phyloP scores from a whole-genome alignment of 768 basidiomycete species.

The Phaeotremella fagi region DNA sequence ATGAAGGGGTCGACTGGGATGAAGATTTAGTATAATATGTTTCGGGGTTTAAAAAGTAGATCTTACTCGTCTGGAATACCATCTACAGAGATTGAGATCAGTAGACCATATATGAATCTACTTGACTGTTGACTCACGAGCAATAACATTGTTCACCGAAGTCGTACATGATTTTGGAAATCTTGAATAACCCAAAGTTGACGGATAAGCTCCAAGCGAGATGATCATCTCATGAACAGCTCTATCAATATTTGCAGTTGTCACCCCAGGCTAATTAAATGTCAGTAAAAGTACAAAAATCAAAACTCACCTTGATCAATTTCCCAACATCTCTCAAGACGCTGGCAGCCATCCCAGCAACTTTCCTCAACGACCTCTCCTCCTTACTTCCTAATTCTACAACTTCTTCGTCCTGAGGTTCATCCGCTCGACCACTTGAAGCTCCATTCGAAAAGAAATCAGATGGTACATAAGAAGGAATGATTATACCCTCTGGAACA shows the following conservation, averaged over 20 bases:
- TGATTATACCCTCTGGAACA: slow-evolving; percentile 58
- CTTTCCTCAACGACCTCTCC: slow-evolving; percentile 56
- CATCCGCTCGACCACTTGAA: slow-evolving; percentile 16
- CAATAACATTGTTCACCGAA: slow-evolving; percentile 80
- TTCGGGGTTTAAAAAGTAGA: slow-evolving; percentile 68
- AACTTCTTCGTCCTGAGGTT: slow-evolving; percentile 39
- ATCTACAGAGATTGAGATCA: too few relatives aligned
- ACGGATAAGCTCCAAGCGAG: slow-evolving; percentile 71
- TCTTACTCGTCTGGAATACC: slow-evolving; percentile 86
- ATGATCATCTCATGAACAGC: slow-evolving; percentile 69
- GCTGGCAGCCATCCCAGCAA: slow-evolving; percentile 57
- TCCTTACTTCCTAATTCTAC: slow-evolving; percentile 58
- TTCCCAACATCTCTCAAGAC: slow-evolving; percentile 60
- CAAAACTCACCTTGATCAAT: slow-evolving; percentile 50
- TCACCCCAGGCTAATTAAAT: slow-evolving; percentile 49
- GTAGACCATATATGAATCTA: too few relatives aligned
- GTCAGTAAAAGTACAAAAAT: slow-evolving; percentile 5
- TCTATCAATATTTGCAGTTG: slow-evolving; percentile 70
- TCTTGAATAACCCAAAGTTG: slow-evolving; percentile 69
- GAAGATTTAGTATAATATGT: slow-evolving; percentile 82
- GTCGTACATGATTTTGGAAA: slow-evolving; percentile 78
- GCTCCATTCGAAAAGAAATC: slow-evolving; percentile 40
- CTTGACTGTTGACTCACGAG: slow-evolving; percentile 47
- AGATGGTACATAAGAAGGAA: slow-evolving; percentile 57
- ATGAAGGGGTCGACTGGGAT: slow-evolving; percentile 65